Base-by-base conservation (phyloP, 805 yeast species). In the Candida namnaoensis region DNA sequence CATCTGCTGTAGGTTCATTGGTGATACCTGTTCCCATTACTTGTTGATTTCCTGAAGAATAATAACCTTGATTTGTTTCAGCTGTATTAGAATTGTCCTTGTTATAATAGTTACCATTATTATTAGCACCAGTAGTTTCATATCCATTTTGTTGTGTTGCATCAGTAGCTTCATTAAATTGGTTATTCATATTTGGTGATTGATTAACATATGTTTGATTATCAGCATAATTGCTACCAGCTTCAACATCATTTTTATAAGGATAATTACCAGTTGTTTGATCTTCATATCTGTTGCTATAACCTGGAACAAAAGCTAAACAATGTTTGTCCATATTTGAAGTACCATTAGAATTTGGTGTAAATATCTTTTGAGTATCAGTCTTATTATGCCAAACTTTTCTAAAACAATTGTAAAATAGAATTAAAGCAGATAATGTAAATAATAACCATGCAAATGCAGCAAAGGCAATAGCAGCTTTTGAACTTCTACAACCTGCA, bases 401-500 rank as follows among this genome's bases (percentile, higher is more conserved):
- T 38, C 49, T 57, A 27, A 60, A 40, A n/a, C 64, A 60, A 38
- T 58, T 57, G 24, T 48, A 40, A 34, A 50, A 54, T 10, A 63
- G 38, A n/a, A 61, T 15, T 14, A 53, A 30, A 8, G 54, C 33
- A 23, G 56, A 46, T 5, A 61, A 23, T n/a, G 49, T 41, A 36
- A 58, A 62, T 36, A 63, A 40, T 4, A 58, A 38, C 43, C 56
- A 59, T 2, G 53, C 39, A 2, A 62, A 40, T 9, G 60, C 64
- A 5, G 61, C 49, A 44, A 62, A 60, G 3, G 65, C 67, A 40
- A 60, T 54, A 5, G 65, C 47, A 3, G 64, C 56, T 40, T 61
- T 53, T 7, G 57, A 48, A 11, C 61, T 38, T 38, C 48, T 50
- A 39, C 67, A 62, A 3, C 61, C 59, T 23, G n/a, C 27, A 12